phyloP scores from a whole-genome alignment of 352 stramenopile species.

The Globisporangium parvum region DNA sequence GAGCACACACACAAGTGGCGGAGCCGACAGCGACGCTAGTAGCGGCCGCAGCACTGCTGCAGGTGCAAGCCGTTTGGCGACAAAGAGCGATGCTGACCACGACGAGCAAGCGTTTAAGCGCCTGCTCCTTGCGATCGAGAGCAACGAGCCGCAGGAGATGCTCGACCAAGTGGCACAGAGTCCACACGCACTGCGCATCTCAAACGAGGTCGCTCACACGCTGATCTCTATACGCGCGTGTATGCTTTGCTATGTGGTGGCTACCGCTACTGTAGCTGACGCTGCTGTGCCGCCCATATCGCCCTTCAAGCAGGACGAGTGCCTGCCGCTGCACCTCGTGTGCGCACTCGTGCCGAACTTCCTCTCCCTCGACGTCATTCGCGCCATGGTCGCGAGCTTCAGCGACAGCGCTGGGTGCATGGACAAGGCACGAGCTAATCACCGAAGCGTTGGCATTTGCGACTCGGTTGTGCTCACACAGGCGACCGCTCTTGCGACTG shows the following conservation, averaged over 20 bases:
- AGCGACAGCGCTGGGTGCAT: conserved; percentile 24
- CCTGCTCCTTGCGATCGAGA: conserved; percentile 30
- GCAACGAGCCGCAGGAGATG: conserved; percentile 50
- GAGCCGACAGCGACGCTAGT: neutral
- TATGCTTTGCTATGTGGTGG: neutral
- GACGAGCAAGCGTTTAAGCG: conserved; percentile 16
- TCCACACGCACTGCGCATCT: conserved; percentile 22
- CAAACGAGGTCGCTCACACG: conserved; percentile 21
- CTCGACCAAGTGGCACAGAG: conserved; percentile 25
- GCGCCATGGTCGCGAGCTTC: conserved; percentile 35
- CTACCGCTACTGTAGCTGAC: no score
- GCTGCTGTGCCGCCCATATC: no score
- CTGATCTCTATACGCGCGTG: no score
- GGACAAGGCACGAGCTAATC: conserved; percentile 28
- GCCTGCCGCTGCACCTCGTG: conserved; percentile 44
- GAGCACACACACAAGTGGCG: neutral
- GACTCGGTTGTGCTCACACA: neutral
- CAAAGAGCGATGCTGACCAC: conserved; percentile 14
- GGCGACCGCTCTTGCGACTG: neutral
- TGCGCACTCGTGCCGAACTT: conserved; percentile 42
- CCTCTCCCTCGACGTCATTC: conserved; percentile 52
- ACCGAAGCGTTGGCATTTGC: neutral
- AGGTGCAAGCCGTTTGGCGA: neutral
- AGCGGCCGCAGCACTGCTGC: neutral
- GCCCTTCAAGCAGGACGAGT: conserved; percentile 35